Evolutionary conservation across 2,329 filamentous ascomycete species (phyloP), one percentile per base, ranked within the genome.

Genomic region (Calonectria pteridis): DNA sequence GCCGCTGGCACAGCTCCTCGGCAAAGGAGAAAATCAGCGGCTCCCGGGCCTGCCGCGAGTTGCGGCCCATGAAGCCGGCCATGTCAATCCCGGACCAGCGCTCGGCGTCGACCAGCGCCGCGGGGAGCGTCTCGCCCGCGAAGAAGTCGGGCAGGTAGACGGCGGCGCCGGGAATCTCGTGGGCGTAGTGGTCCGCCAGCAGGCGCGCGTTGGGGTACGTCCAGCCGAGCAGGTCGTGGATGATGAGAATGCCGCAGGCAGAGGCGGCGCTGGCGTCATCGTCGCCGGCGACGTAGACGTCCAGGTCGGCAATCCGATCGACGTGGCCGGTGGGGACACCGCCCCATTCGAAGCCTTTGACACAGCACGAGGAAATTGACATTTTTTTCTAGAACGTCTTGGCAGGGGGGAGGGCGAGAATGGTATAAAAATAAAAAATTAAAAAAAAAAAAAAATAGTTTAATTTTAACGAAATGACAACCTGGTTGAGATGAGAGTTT

Each of bases 101-200:
- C 2, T 81, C 81, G 2, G 81, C 77, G 14, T 64, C 31, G 1
- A 85, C 20, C 1, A 79, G 77, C 1, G 86, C 82, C 0, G 77
- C 58, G 1, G 79, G 71, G 10, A 86, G 75, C 0, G 78, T 62
- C 65, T 85, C 84, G 35, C 84, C 85, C 26, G 53, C 82, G 65
- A 86, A 86, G 63, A 82, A 80, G 69, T 82, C 81, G 3, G 81
- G 81, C 3, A 89, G 74, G 76, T 87, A 89, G 33, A 88, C 87
- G 2, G 86, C 88, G 0, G 84, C 86, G 40, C 84, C 79, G 40
- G 84, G 78, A 20, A 81, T 81, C 74, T 89, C 86, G 16, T 78
- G 78, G 5, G 87, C 87, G 73, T 85, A 88, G 77, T 87, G 83
- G 69, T 89, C 87, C 1, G 87, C 87, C 2, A 89, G 81, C 1